Base-by-base conservation (phyloP, 1,139 yeast genomes). In the Pichia sp. region DNA sequence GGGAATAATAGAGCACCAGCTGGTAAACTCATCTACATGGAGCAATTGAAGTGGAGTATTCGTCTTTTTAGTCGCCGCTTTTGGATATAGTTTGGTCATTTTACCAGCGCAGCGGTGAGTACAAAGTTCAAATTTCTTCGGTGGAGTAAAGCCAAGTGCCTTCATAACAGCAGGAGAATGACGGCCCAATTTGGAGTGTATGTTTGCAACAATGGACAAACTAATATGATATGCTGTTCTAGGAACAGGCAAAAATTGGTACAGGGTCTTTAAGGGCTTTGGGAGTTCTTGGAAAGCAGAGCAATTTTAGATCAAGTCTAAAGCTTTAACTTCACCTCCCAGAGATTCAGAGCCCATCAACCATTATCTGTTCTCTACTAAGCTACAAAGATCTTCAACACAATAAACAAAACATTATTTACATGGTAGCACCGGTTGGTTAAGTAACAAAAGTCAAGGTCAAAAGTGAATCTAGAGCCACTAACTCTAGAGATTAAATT, bases 1-100 rank as follows among this genome's bases (percentile, higher is more conserved):
- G 5, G 34, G 38, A 23, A 34, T 6, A 28, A 33, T n/a, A n/a
- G 23, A 17, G 7, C 28, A 19, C 22, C 35, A 34, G 5, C 41
- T 28, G 11, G 41, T 30, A n/a, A 3, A 34, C 4, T 26, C 31
- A 25, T 25, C 28, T 12, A 25, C 28, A 25, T 32, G 21, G 22
- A 33, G 12, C n/a, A 35, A 15, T 19, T 31, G 31, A 3, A 31
- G 9, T 20, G 33, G 26, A 25, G 22, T 8, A 21, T 25, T 8
- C 20, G 33, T 22, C 12, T 8, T 7, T 22, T 22, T 14, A 18
- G 6, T 6, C 6, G 31, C 12, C 7, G 9, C 4, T 15, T 28
- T 28, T n/a, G 18, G 18, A 28, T 6, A 28, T 6, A 10, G 12
- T 28, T 28, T 28, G 17, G 18, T 28, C 31, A 28, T 28, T 18